These are phyloP conservation scores for Tylopilus plumbeoviolaceoides DNA, from an alignment of 768 basidiomycete species.

Conservation along the genomic window DNA sequence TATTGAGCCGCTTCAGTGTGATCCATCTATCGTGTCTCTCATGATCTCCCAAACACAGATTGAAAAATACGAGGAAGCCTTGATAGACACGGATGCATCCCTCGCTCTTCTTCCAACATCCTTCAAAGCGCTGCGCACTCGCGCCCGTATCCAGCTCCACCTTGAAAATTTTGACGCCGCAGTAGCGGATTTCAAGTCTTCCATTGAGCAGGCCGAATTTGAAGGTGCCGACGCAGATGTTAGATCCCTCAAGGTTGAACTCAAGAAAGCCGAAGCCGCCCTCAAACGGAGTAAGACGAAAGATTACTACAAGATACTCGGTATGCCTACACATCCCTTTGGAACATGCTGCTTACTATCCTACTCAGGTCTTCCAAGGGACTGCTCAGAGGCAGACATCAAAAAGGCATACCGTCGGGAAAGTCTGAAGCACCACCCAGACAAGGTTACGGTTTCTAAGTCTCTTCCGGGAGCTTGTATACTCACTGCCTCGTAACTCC, in stretches of 20 bases:
- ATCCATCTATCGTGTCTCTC: background rate
- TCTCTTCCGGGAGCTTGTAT: background rate
- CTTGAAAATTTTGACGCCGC: slow-evolving; percentile 71
- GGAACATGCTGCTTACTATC: background rate
- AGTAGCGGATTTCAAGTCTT: slow-evolving; percentile 73
- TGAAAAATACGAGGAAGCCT: slow-evolving; percentile 60
- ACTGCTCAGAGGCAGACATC: slow-evolving; percentile 67
- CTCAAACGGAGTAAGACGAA: slow-evolving; percentile 87
- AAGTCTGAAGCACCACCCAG: slow-evolving; percentile 81
- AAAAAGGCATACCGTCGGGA: slow-evolving; percentile 91
- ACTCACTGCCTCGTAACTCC: slow-evolving; percentile 9
- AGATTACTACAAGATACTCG: slow-evolving; percentile 83
- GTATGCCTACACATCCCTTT: slow-evolving; percentile 14
- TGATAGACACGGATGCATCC: slow-evolving; percentile 67
- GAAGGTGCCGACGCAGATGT: slow-evolving; percentile 66
- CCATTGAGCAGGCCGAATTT: slow-evolving; percentile 65
- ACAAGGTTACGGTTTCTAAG: slow-evolving; percentile 50
- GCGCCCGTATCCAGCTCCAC: slow-evolving; percentile 73
- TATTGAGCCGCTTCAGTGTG: slow-evolving; percentile 20
- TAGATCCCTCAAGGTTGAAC: slow-evolving; percentile 56
- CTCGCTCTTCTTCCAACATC: slow-evolving; percentile 58
- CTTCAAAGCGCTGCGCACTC: slow-evolving; percentile 85
- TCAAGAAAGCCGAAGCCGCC: slow-evolving; percentile 77
- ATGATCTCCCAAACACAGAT: slow-evolving; percentile 40
- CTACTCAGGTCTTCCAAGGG: slow-evolving; percentile 39